Conservation (phyloP, 192 early-diverging fungal genomes). For the Allomyces macrogynus region DNA sequence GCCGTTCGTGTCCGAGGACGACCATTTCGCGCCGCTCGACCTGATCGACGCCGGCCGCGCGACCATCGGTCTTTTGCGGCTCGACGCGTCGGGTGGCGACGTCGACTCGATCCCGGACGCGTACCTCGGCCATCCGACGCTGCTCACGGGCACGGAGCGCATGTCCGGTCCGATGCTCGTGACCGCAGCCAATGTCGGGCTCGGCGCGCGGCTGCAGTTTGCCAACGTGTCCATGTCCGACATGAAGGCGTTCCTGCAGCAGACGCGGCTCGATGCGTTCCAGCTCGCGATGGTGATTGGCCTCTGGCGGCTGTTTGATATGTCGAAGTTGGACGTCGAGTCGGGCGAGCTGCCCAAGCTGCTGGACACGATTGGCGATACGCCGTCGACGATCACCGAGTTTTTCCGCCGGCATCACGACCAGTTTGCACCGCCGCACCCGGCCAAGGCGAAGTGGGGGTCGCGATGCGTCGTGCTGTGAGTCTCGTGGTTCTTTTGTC, state of each 20-base stretch:
- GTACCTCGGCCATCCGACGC: neutral
- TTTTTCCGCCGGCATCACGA: too few relatives aligned
- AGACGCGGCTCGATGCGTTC: neutral
- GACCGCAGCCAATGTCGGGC: neutral
- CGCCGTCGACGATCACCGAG: too few relatives aligned
- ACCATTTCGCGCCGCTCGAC: neutral
- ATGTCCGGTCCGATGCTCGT: neutral
- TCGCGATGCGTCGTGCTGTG: too few relatives aligned
- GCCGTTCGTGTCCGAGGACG: neutral
- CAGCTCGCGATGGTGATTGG: neutral
- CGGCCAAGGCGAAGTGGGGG: too few relatives aligned
- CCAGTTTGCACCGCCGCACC: too few relatives aligned
- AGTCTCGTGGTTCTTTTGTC: too few relatives aligned
- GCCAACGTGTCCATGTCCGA: neutral
- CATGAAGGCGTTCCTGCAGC: neutral
- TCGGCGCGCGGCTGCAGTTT: neutral
- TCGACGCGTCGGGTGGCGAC: neutral
- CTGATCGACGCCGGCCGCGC: neutral
- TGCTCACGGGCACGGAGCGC: neutral
- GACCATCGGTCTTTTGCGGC: neutral
- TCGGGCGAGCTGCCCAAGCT: neutral
- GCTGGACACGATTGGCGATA: neutral
- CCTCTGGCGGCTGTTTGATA: neutral
- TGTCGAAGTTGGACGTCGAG: neutral
- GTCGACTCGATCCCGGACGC: neutral